Evolutionary conservation across 2,329 filamentous ascomycete species (phyloP).

Genomic region (Penicillium sclerotigenum): DNA sequence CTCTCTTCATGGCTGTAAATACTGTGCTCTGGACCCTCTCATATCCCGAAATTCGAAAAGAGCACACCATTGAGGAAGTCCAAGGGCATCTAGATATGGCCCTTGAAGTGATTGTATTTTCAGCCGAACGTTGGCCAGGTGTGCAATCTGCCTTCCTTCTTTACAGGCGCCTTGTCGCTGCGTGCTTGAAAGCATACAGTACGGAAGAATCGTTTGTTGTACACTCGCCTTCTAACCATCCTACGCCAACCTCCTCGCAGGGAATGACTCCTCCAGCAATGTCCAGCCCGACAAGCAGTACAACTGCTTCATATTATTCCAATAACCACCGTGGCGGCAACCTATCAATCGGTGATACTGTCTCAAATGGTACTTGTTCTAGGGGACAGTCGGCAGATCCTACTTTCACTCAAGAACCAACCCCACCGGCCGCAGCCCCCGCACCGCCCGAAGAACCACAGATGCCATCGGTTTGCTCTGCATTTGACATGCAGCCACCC

Average conservation of each 20-base stretch:
- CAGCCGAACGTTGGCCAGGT: constrained; percentile 87
- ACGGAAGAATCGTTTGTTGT: constrained; percentile 52
- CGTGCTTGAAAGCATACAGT: constrained; percentile 85
- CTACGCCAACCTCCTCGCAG: constrained; percentile 41
- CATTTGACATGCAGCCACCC: constrained; percentile 19
- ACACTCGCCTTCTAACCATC: constrained; percentile 47
- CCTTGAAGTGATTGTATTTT: constrained; percentile 73
- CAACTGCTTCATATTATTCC: constrained; percentile 36
- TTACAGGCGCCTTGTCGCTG: constrained; percentile 79
- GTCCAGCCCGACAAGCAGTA: constrained; percentile 42
- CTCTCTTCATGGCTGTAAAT: constrained; percentile 87
- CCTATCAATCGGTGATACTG: constrained; percentile 27
- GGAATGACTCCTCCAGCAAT: constrained; percentile 41
- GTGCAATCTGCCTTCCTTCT: constrained; percentile 79
- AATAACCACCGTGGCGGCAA: constrained; percentile 31
- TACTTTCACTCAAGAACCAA: constrained; percentile 22
- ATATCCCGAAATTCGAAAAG: constrained; percentile 74
- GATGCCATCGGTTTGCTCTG: constrained; percentile 5
- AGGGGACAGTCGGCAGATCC: constrained; percentile 37
- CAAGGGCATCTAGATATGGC: constrained; percentile 70
- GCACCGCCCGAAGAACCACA: constrained; percentile 22
- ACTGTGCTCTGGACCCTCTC: constrained; percentile 89
- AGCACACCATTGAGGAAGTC: constrained; percentile 70
- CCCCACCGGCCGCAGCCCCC: constrained; percentile 17
- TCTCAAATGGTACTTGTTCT: constrained; percentile 34